A percentile compares a stretch with the other conserved stretches of the same genome.
Evolutionary conservation across 148 eudicot genomes (phyloP).

Genomic region (Vaccinium macrocarpon): DNA sequence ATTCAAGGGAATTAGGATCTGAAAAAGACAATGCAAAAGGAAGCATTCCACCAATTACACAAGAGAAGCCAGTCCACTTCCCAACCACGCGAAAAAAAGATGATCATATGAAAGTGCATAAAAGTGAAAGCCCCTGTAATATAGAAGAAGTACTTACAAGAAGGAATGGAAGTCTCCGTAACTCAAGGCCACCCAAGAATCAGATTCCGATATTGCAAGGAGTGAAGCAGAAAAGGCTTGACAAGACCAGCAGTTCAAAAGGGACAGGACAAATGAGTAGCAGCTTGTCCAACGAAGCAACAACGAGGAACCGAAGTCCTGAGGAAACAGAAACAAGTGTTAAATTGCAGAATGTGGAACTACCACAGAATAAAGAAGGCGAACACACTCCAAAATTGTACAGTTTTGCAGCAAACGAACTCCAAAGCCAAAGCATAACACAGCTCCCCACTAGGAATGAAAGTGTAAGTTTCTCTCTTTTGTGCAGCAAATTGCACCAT

Average conservation of each 20-base stretch:
- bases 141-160: slow-evolving; percentile 41
- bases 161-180: slow-evolving; percentile 24
- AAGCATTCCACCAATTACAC: slow-evolving; percentile 14
- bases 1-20: slow-evolving; percentile 20
- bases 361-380: slow-evolving; percentile 19
- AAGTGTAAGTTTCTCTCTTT: slow-evolving; percentile 36
- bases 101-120: slow-evolving; percentile 19
- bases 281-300: slow-evolving; percentile 22
- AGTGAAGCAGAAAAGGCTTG: slow-evolving; percentile 31
- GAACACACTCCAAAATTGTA: slow-evolving; percentile 16
- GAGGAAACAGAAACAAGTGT: slow-evolving; percentile 22
- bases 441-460: slow-evolving; percentile 20
- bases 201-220: slow-evolving; percentile 32
- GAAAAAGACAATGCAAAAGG: slow-evolving; percentile 21
- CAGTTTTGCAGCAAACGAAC: slow-evolving; percentile 27
- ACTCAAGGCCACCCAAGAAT: slow-evolving; percentile 30
- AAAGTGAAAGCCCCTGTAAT: slow-evolving; percentile 28
- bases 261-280: slow-evolving; percentile 24
- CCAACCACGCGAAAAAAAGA: slow-evolving; percentile 28
- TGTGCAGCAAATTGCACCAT: background rate
- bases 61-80: slow-evolving; percentile 27
- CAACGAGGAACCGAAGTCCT: slow-evolving; percentile 14
- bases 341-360: slow-evolving; percentile 14
- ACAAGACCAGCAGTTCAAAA: slow-evolving; percentile 20
- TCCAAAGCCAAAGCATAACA: slow-evolving; percentile 18